Base-by-base conservation (phyloP, 2,329 filamentous ascomycete species). In the Penicillium sp. region DNA sequence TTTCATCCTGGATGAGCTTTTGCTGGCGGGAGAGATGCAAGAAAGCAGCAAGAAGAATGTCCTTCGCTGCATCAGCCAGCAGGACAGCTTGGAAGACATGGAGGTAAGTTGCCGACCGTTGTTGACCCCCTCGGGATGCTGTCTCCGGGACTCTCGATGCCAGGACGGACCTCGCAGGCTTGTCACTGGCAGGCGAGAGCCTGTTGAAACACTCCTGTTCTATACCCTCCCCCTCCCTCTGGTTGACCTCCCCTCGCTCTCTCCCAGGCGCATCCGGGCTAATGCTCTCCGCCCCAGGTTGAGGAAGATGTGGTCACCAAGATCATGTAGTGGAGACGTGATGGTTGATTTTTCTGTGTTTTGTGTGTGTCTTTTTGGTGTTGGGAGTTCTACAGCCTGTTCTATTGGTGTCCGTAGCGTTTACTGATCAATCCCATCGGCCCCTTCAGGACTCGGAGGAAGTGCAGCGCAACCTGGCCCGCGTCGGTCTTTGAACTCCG, bases 41-140 rank as follows among this genome's bases (percentile, higher is more conserved):
- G 93, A 98, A 73, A 97, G 89, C 70, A 97, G 91, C 69, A 98
- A 97, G 75, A 98, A 98, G 81, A 97, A 97, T 62, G 89, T 98
- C 27, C 72, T 98, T 50, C 78, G 93, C 48, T 95, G 91, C 62
- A 98, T 98, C 63, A 87, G 87, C 41, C 93, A 97, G 64, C 91
- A 98, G 69, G 93, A 98, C 69, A 94, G 90, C 45, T 76, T 98
- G 41, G 93, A 98, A 73, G 93, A 98, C 63, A 95, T 97, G 84
- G 93, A 98, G 88, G 93, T 98, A 71, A 81, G 87, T 83, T n/a
- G n/a, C n/a, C n/a, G n/a, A n/a, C 50, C 35, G 11, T 4, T 7
- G 4, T 27, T 27, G 11, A 9, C 6, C 11, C 25, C 10, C 11
- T 7, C 11, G 4, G 10, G 10, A 9, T 27, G 11, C 6, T n/a